Evolutionary conservation across 2,329 filamentous ascomycete species (phyloP).

Genomic region (Colletotrichum ledebouriae): DNA sequence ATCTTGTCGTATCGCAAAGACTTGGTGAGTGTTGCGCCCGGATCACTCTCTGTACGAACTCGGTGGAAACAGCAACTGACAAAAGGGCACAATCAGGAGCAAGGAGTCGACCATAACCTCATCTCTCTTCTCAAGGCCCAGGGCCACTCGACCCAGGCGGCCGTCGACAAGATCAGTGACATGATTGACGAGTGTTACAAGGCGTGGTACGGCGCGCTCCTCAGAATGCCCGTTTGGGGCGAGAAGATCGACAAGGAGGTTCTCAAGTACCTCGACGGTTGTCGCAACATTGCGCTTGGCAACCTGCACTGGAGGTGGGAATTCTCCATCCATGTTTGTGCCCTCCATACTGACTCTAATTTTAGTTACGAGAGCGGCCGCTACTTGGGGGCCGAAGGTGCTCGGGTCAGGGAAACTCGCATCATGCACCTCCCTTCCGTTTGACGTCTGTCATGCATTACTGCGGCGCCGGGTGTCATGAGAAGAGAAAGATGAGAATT

Average conservation of each 20-base stretch:
- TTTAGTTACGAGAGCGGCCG: slow-evolving; percentile 11
- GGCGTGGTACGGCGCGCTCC: slow-evolving; percentile 14
- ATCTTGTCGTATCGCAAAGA: slow-evolving; percentile 18
- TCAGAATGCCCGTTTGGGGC: slow-evolving; percentile 21
- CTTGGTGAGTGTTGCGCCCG: background rate
- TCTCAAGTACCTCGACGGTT: slow-evolving; percentile 18
- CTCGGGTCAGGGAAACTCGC: slow-evolving; percentile 3
- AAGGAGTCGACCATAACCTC: slow-evolving; percentile 18
- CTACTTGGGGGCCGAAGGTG: background rate
- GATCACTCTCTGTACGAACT: background rate
- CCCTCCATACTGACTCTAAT: background rate
- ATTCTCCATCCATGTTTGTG: background rate
- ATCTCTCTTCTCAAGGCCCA: slow-evolving; percentile 21
- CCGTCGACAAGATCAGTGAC: slow-evolving; percentile 21
- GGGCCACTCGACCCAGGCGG: slow-evolving; percentile 5
- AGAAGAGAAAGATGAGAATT: background rate
- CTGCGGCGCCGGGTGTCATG: background rate
- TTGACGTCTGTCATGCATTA: background rate
- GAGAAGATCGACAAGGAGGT: slow-evolving; percentile 19
- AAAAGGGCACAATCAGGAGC: slow-evolving; percentile 1
- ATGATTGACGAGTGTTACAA: slow-evolving; percentile 25
- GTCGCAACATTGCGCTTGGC: slow-evolving; percentile 18
- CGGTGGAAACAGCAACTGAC: no score
- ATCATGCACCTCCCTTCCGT: slow-evolving; percentile 2
- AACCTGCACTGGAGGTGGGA: slow-evolving; percentile 17